Evolutionary conservation across 2,329 filamentous ascomycete genomes (phyloP), one percentile per base, ranked within the genome.

Genomic region (Acrocalymma vagum): DNA sequence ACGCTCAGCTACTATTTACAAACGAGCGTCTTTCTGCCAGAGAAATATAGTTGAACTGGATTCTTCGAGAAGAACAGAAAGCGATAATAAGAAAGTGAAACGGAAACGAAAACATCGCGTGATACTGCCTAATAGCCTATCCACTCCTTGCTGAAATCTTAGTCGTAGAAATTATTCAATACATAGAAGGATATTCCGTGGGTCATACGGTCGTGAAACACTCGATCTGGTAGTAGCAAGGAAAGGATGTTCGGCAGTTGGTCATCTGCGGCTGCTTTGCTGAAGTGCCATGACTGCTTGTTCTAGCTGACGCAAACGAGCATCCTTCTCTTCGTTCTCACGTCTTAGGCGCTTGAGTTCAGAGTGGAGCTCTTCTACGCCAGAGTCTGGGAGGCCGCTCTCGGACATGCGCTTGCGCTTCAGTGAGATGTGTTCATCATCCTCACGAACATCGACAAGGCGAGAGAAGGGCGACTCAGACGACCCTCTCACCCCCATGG

Each of bases 241-340:
- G 30, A 30, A 27, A 39, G 29, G 9, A 27, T 13, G 15, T 18
- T 23, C 22, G 9, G 10, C 16, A 22, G 9, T 20, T 4, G 2
- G 21, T 54, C 43, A 60, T 33, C 53, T 44, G 18, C 53, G 55
- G 40, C 42, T n/a, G n/a, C n/a, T 50, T 32, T 67, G 59, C 39
- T 69, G 65, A n/a, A 69, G 55, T 20, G 54, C 60, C 52, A 58
- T 63, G 21, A 71, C 62, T 14, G 63, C 60, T 6, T 51, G 54
- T 47, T 70, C 65, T n/a, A 71, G 52, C 41, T 67, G 64, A 17
- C 53, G 56, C 30, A 71, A 42, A 10, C 67, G 55, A 8, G 58
- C 49, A 33, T 73, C 72, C 46, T 74, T 73, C 47, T 72, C 66
- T 20, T 70, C 65, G 42, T 70, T 71, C 42, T 75, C 69, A 9